Evolutionary conservation across 805 yeast genomes (phyloP).

Genomic region (Ogataea ramenticola): DNA sequence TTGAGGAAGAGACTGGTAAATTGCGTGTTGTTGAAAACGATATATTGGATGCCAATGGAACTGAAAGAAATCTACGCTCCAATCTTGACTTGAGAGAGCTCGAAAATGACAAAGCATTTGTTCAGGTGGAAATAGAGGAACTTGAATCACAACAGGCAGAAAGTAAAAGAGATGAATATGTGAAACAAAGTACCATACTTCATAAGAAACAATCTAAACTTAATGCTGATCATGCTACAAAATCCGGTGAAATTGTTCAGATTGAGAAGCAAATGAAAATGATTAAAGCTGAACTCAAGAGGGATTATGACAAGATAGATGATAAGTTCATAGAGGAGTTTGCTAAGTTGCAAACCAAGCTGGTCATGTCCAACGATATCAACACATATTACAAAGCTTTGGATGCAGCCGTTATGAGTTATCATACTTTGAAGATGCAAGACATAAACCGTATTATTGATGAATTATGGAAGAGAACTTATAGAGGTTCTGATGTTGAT

Average conservation of each 20-base stretch:
- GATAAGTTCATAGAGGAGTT: conserved; percentile 58
- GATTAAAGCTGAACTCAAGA: conserved; percentile 49
- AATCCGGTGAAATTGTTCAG: conserved; percentile 81
- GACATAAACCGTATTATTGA: conserved; percentile 84
- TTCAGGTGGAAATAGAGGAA: conserved; percentile 32
- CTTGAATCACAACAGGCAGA: conserved; percentile 56
- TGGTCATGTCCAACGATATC: conserved; percentile 74
- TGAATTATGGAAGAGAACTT: conserved; percentile 90
- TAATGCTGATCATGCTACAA: conserved; percentile 63
- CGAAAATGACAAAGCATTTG: conserved; percentile 28
- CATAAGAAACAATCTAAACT: conserved; percentile 43
- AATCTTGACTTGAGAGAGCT: conserved; percentile 53
- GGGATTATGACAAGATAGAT: conserved; percentile 69
- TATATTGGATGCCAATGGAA: conserved; percentile 49
- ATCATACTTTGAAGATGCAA: conserved; percentile 84
- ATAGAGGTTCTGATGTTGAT: conserved; percentile 93
- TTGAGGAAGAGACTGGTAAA: conserved; percentile 8
- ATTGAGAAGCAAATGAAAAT: conserved; percentile 61
- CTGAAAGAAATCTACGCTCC: conserved; percentile 56
- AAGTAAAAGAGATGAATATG: conserved; percentile 51
- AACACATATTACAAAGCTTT: conserved; percentile 76
- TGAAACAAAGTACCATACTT: conserved; percentile 45
- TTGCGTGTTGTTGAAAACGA: conserved; percentile 27
- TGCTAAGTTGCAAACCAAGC: conserved; percentile 68
- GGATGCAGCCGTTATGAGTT: conserved; percentile 90